phyloP scores from a whole-genome alignment of 2,329 filamentous ascomycete species.

The Colletotrichum liriopes region DNA sequence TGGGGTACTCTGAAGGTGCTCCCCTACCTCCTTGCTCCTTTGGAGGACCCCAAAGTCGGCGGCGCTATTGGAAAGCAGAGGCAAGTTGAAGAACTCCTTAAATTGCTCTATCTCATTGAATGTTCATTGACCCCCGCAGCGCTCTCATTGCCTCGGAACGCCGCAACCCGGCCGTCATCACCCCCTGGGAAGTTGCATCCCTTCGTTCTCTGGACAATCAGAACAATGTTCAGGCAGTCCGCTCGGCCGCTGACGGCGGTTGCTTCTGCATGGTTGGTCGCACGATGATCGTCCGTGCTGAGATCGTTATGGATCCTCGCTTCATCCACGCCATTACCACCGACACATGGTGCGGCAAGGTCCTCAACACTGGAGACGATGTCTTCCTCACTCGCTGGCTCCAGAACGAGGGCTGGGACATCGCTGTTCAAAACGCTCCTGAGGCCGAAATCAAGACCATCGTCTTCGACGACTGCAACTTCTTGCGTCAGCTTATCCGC shows the following conservation, averaged over 20 bases:
- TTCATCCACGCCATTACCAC: conserved; percentile 46
- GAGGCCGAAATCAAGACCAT: conserved; percentile 47
- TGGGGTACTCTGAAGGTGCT: conserved; percentile 43
- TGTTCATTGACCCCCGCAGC: conserved; percentile 4
- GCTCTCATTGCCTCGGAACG: conserved; percentile 45
- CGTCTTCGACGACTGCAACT: conserved; percentile 42
- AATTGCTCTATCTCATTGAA: neutral
- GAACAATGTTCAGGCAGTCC: conserved; percentile 42
- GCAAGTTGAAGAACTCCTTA: neutral
- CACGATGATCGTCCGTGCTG: conserved; percentile 48
- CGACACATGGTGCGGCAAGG: conserved; percentile 46
- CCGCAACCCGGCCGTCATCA: conserved; percentile 45
- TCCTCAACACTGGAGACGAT: conserved; percentile 48
- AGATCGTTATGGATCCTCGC: conserved; percentile 44
- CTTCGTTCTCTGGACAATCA: conserved; percentile 46
- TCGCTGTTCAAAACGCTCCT: conserved; percentile 47
- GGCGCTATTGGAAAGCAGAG: conserved; percentile 47
- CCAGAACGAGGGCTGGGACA: conserved; percentile 46
- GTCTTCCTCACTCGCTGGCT: conserved; percentile 50
- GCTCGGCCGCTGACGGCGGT: conserved; percentile 46
- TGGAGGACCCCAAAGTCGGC: conserved; percentile 46
- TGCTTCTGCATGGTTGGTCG: conserved; percentile 50
- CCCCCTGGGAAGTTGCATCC: conserved; percentile 49
- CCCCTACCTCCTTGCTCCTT: conserved; percentile 47
- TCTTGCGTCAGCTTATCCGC: conserved; percentile 46